phyloP scores from a whole-genome alignment of 345 rosid species.

The Populus alba region DNA sequence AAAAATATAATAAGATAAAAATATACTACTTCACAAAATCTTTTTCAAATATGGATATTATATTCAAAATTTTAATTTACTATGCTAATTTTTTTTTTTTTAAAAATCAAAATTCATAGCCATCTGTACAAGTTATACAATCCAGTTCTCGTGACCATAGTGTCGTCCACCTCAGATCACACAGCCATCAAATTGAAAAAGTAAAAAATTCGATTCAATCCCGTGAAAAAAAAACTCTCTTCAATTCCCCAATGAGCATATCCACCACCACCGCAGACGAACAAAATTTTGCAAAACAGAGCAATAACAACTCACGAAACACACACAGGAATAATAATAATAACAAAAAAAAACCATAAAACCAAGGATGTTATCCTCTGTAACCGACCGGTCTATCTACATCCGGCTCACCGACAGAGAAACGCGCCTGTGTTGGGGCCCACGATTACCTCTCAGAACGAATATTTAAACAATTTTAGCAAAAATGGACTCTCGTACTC shows the following conservation, averaged over 20 bases:
- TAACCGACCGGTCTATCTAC: background rate
- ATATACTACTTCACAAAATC: too few species aligned
- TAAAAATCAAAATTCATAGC: background rate
- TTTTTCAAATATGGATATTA: too few species aligned
- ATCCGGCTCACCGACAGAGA: slow-evolving; percentile 26
- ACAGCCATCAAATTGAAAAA: background rate
- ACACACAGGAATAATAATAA: too few species aligned
- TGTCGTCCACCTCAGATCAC: background rate
- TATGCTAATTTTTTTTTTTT: too few species aligned
- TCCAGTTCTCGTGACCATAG: background rate
- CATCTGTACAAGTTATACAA: background rate
- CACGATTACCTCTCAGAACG: background rate
- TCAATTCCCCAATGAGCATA: background rate
- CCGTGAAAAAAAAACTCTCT: background rate
- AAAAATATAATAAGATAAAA: too few species aligned
- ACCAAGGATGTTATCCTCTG: background rate
- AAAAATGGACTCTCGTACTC: background rate
- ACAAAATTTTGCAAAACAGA: background rate
- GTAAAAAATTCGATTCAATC: background rate
- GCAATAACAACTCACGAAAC: background rate
- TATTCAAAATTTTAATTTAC: too few species aligned
- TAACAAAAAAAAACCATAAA: background rate
- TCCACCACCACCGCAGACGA: background rate
- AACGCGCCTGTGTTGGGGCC: slow-evolving; percentile 25
- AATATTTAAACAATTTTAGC: background rate